phyloP scores from a whole-genome alignment of 129 eudicot species.

The Flaveria brownii region DNA sequence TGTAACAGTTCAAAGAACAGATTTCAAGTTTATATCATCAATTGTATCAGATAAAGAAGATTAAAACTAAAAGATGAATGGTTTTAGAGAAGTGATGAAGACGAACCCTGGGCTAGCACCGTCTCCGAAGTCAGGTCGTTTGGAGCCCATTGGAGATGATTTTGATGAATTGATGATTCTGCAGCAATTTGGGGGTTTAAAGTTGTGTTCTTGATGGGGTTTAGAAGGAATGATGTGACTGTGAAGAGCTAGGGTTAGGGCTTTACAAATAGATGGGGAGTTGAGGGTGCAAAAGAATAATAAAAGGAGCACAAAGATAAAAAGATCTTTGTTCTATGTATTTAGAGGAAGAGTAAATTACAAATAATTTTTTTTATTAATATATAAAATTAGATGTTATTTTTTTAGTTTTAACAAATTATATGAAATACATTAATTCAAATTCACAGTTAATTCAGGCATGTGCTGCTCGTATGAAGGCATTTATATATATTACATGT shows the following conservation, averaged over 20 bases:
- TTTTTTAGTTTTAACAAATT: too few species aligned
- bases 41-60: background rate
- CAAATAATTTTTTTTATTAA: too few species aligned
- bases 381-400: too few species aligned
- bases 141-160: conserved; percentile 60
- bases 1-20: conserved; percentile 34
- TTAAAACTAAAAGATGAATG: background rate
- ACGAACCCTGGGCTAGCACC: conserved; percentile 94
- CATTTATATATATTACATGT: too few species aligned
- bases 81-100: background rate
- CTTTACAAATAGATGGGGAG: conserved; percentile 23
- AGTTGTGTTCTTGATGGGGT: conserved; percentile 19
- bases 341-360: too few species aligned
- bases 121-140: conserved; percentile 62
- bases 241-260: conserved; percentile 36
- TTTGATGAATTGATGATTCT: conserved; percentile 17
- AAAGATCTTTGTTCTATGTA: background rate
- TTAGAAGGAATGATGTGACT: conserved; percentile 12
- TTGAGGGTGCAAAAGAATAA: conserved; percentile 8
- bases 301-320: background rate
- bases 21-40: conserved; percentile 14
- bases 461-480: too few species aligned
- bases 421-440: too few species aligned
- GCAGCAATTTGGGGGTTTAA: conserved; percentile 4
- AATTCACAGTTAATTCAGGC: too few species aligned